A percentile compares a stretch with the other conserved stretches of the same genome.
phyloP scores from a whole-genome alignment of 345 rosid genomes.

The Populus deltoides region DNA sequence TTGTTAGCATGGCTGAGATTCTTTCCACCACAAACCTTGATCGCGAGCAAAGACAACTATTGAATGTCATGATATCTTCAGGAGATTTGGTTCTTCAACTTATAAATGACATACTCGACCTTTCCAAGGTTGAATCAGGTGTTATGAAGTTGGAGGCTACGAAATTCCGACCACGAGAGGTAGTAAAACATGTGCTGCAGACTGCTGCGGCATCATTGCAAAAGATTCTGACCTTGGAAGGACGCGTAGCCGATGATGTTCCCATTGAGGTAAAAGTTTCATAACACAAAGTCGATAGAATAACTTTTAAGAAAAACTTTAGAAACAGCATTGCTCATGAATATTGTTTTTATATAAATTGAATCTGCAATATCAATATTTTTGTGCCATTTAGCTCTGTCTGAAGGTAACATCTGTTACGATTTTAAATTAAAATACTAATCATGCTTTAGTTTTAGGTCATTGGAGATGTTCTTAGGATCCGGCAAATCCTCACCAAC shows the following conservation, averaged over 20 bases:
- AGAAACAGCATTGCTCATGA: neutral
- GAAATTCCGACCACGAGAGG: constrained; percentile 88
- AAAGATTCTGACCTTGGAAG: constrained; percentile 77
- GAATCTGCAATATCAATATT: neutral
- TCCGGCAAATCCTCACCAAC: constrained; percentile 93
- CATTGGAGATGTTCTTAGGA: constrained; percentile 90
- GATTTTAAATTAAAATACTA: neutral
- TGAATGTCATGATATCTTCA: constrained; percentile 92
- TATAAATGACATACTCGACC: constrained; percentile 92
- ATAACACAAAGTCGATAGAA: neutral
- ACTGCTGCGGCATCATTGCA: constrained; percentile 90
- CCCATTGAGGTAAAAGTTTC: constrained; percentile 62
- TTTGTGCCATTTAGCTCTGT: neutral
- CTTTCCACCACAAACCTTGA: constrained; percentile 74
- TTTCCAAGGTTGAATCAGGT: constrained; percentile 98
- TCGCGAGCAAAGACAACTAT: constrained; percentile 63
- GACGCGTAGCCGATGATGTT: constrained; percentile 78
- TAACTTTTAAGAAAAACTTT: too few species aligned
- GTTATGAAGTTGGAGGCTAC: constrained; percentile 96
- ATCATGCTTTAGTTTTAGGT: constrained; percentile 44
- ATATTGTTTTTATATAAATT: neutral
- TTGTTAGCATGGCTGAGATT: constrained; percentile 97
- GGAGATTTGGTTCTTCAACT: constrained; percentile 96
- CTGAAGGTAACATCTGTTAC: neutral
- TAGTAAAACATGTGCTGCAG: constrained; percentile 90